A percentile compares a stretch with the other conserved stretches of the same genome.
Conservation (phyloP, 2,329 filamentous ascomycete genomes). For the Diaporthe longicolla region DNA sequence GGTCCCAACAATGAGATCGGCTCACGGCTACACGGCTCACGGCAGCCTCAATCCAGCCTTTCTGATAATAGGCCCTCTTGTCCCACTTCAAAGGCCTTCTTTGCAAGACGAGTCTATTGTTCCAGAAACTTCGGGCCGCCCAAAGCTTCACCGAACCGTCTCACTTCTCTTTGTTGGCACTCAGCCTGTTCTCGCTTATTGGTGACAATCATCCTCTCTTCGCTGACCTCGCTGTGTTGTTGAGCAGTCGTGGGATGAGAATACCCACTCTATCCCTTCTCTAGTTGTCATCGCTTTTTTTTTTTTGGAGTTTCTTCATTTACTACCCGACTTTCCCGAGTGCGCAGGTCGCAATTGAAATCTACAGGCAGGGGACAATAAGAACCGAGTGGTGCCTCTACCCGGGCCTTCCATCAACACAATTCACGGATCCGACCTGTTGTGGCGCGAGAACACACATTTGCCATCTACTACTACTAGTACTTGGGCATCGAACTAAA, state of each 20-base stretch:
- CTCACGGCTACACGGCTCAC: constrained; percentile 35
- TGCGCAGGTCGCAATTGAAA: constrained; percentile 34
- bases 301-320: constrained; percentile 16
- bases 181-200: constrained; percentile 5
- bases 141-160: constrained; percentile 34
- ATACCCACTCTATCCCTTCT: constrained; percentile 38
- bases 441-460: background rate
- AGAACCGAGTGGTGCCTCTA: constrained; percentile 38
- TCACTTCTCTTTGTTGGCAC: constrained; percentile 2
- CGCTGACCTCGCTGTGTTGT: constrained; percentile 16
- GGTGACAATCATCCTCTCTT: constrained; percentile 16
- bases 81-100: constrained; percentile 22
- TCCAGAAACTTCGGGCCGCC: constrained; percentile 24
- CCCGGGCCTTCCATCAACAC: constrained; percentile 18
- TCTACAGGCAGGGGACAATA: constrained; percentile 18
- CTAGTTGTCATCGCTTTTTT: constrained; percentile 34
- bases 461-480: background rate
- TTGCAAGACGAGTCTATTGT: constrained; percentile 12
- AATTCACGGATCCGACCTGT: constrained; percentile 13
- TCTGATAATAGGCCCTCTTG: constrained; percentile 38
- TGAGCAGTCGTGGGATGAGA: constrained; percentile 31
- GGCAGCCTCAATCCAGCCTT: constrained; percentile 35
- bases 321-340: constrained; percentile 11
- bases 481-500: constrained; percentile 31
- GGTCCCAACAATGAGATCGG: constrained; percentile 34